Base-by-base conservation (phyloP, 2,329 filamentous ascomycete species). In the Exophiala alcalophila region DNA sequence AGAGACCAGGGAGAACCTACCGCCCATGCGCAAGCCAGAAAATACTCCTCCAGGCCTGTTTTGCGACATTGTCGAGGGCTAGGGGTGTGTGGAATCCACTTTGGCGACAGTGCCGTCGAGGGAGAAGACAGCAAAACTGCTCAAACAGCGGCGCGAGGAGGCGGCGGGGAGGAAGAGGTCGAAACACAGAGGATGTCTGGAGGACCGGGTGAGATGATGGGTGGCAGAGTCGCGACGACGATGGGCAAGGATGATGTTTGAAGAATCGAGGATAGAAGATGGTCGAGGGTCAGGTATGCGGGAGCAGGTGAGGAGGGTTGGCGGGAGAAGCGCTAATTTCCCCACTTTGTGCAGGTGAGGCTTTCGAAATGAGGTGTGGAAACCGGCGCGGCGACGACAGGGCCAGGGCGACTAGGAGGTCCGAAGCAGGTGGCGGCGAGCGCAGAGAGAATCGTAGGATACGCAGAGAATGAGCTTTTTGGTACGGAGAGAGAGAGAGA, bases 11-110 rank as follows among this genome's bases (percentile, higher is more conserved):
- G 50, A 52, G 54, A 57, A 66, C 87, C 83, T 77, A 96, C 91
- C 92, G 81, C 91, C 92, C 89, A 97, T 96, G 74, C 91, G 86
- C 75, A 97, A 71, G 66, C 77, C 81, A 53, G 77, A 77, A 72
- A 97, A 95, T 64, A 88, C 84, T 77, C 54, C 54, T 43, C 87
- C 85, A 68, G 90, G 86, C 76, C 90, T 80, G 74, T 84, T 92
- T 71, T 89, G 84, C 76, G 87, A 89, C 89, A 95, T 94, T 34
- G 67, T 66, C 66, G 60, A 56, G 54, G 49, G 35, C 53, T 52
- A 55, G 54, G 57, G 52, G 50, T 56, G 25, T 48, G 31, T 49
- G 43, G 43, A 43, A 51, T 50, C 52, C 54, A 55, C 50, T 47
- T 54, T 57, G 50, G 42, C 50, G 54, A 53, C 40, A 25, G 31